Base-by-base conservation (phyloP, 257 asterid species). In the Paraleonurus japonicus region DNA sequence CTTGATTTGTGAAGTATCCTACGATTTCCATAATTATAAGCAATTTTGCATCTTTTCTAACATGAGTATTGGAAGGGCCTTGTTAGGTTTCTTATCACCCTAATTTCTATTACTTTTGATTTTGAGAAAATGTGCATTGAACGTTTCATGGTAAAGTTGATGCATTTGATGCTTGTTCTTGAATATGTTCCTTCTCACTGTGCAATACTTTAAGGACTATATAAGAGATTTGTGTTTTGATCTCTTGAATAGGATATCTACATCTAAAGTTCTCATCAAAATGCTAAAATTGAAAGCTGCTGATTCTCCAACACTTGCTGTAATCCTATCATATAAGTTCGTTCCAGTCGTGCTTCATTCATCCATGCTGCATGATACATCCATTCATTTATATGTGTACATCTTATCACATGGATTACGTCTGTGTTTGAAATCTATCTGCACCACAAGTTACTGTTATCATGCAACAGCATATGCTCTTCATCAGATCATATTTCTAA, bases 231-330 rank as follows among this genome's bases (percentile, higher is more conserved):
- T 33, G 35, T 5, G 37, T 71, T 53, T 47, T 22, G 65, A 65
- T 72, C 81, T 60, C 69, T 71, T 71, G 65, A 71, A 48, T 39
- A 59, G 81, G 72, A 77, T 77, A 72, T 66, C 74, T 77, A 32
- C 24, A 41, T 54, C 55, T 48, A 55, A 37, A 41, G 45, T 23
- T 37, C 35, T 55, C 60, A 3, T 64, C 66, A 57, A 71, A 48
- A 48, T 19, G 57, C 72, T 30, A 20, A 16, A 45, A 32, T 50
- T 11, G 55, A 50, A 50, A 48, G 43, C 51, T 62, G 58, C 43
- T n/a, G 32, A 63, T 53, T 50, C 48, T 23, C 23, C 24, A 23
- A 48, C 48, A 57, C 45, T 50, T 8, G 69, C 50, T 66, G 41
- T 55, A 27, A 53, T 43, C 69, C 61, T 58, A 33, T 76, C 71